These are phyloP conservation scores for Incumbomyces delicatus DNA, from an alignment of 2,329 filamentous ascomycete species.

Conservation along the genomic window DNA sequence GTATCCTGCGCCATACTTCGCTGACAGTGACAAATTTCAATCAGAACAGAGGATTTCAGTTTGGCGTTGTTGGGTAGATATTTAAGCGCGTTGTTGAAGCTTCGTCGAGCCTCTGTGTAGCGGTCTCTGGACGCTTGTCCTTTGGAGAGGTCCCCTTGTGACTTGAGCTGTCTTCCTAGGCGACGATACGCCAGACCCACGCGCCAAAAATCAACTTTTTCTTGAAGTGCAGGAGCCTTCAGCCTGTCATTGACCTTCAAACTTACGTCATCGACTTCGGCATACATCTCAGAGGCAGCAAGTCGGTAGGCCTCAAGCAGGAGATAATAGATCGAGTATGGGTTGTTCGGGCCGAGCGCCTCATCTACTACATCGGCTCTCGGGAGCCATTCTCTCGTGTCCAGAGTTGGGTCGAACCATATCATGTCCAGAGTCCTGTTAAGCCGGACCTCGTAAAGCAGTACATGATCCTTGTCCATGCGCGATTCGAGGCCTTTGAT, in stretches of 20 bases:
- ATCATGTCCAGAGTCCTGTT: constrained; percentile 14
- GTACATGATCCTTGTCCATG: constrained; percentile 11
- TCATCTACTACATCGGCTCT: constrained; percentile 10
- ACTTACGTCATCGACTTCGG: neutral
- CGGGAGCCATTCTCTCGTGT: constrained; percentile 12
- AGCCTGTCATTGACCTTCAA: constrained; percentile 9
- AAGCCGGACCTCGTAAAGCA: constrained; percentile 14
- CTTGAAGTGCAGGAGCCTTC: constrained; percentile 2
- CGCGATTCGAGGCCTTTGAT: constrained; percentile 12
- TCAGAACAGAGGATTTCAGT: constrained; percentile 8
- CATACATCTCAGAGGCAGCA: constrained; percentile 8
- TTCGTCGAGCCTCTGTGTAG: constrained; percentile 11
- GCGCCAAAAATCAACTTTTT: constrained; percentile 11
- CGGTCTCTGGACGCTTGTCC: constrained; percentile 7
- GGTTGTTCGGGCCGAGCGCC: constrained; percentile 8
- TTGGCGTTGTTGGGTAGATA: constrained; percentile 8
- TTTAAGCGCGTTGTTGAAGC: constrained; percentile 13
- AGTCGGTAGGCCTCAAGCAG: constrained; percentile 13
- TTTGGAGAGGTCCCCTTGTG: too few relatives aligned
- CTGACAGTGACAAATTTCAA: constrained; percentile 15
- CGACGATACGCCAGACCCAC: constrained; percentile 14
- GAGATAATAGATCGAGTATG: constrained; percentile 11
- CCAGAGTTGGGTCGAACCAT: constrained; percentile 11
- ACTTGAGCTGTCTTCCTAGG: constrained; percentile 8
- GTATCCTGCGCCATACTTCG: constrained; percentile 9